phyloP scores from a whole-genome alignment of 768 basidiomycete species.

The Neoboletus subvelutipes region DNA sequence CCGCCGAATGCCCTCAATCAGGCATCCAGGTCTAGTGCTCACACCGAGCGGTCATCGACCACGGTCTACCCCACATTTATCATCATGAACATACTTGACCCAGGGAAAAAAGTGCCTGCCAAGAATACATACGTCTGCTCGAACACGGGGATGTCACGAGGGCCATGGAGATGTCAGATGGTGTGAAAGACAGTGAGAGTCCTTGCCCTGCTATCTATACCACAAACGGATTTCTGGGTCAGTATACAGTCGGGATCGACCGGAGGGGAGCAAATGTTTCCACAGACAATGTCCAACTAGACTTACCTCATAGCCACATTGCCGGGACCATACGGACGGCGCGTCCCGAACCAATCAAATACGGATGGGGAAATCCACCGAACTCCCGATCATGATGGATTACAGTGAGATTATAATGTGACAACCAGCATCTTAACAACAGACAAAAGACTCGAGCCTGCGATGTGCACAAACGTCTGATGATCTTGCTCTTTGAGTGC shows the following conservation, averaged over 20 bases:
- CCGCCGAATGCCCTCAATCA: not conserved
- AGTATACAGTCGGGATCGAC: not conserved
- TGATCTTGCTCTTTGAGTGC: not conserved
- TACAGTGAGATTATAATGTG: not conserved
- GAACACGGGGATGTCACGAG: not conserved
- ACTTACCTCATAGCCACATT: not conserved
- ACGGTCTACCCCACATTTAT: not conserved
- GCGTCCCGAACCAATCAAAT: not conserved
- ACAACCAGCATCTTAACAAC: not conserved
- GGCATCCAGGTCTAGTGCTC: not conserved
- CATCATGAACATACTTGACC: not conserved
- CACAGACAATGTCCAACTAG: too few species aligned
- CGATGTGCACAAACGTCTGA: not conserved
- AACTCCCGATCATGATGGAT: not conserved
- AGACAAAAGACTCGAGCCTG: not conserved
- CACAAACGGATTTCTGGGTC: not conserved
- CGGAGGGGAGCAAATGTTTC: too few species aligned
- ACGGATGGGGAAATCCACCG: not conserved
- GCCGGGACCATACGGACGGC: too few species aligned
- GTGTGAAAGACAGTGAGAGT: constrained; percentile 2
- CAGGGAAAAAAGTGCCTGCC: not conserved
- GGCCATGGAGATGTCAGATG: not conserved
- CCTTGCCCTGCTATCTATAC: not conserved
- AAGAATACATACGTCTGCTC: not conserved
- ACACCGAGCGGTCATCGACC: not conserved